Evolutionary conservation across 148 eudicot genomes (phyloP), one percentile per base, ranked within the genome.

Genomic region (Nepenthes gracilis): DNA sequence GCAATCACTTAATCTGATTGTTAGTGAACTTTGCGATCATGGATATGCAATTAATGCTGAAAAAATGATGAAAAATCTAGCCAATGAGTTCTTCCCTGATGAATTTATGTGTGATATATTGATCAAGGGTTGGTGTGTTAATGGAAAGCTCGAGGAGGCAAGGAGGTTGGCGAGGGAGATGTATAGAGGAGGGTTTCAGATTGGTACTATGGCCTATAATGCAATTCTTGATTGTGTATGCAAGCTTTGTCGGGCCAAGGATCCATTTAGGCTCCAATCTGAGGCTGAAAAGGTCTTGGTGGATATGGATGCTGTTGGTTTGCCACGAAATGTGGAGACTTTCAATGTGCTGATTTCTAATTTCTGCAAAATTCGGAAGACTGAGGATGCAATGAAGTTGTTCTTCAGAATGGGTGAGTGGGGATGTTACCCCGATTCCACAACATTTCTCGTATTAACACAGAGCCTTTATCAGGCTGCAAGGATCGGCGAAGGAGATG

Each of bases 381-480:
- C 95, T 0, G 78, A 79, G 63, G 91, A 80, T 56, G 91, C 91
- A 0, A 35, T 86, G 81, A 69, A 68, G 57, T 58, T 92, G 78
- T 92, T 85, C 69, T 43, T 61, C 49, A 79, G 95, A 69, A 88
- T 92, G 96, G 85, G 96, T 8, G 96, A 85, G 56, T 86, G 98
- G 96, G 95, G 91, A 15, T 84, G 94, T 79, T 61, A 63, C 54
- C 91, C 96, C 2, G 79, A 88, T 75, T 91, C 78, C 1, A 78
- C 76, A 0, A 89, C 92, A 1, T 86, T 82, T 73, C 80, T 89
- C 78, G 79, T 83, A 14, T 55, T 93, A 32, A 86, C 78, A 11
- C 81, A 66, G 78, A 89, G 99, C 68, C 68, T 93, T 64, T 89
- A 86, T 78, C 95, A 89, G 79, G 95, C 95, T 54, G 97, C 90